Percentiles rank a stretch among this genome's conserved stretches.
phyloP scores from a whole-genome alignment of 371 early-diverging fungal genomes.

The Syncephalastrum racemosum region DNA sequence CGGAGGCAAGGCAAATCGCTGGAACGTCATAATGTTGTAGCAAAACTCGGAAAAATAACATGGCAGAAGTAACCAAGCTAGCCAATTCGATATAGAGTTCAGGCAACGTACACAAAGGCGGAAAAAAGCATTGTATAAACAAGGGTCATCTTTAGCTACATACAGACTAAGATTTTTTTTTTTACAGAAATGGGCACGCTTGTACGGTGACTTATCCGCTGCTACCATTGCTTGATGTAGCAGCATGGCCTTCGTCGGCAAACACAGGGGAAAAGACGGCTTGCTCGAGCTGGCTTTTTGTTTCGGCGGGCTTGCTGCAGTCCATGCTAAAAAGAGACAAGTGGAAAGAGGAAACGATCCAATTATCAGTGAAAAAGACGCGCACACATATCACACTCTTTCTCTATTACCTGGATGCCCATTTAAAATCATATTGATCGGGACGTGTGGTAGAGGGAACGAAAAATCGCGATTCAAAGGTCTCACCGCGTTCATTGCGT shows the following conservation, averaged over 20 bases:
- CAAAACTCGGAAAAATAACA: not conserved
- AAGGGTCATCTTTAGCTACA: constrained; percentile 3
- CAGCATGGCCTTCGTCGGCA: no score
- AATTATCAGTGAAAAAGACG: not conserved
- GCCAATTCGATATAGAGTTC: not conserved
- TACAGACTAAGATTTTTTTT: no score
- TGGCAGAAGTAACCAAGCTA: not conserved
- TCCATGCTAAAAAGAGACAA: constrained; percentile 5
- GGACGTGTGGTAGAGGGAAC: constrained; percentile 9
- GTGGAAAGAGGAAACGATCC: not conserved
- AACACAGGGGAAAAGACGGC: constrained; percentile 2
- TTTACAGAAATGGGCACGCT: no score
- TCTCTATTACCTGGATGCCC: constrained; percentile 7
- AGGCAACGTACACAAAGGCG: not conserved
- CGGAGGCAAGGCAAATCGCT: no score
- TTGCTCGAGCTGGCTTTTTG: constrained; percentile 2
- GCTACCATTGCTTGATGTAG: no score
- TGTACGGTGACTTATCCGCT: no score
- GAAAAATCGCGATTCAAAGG: constrained; percentile 58
- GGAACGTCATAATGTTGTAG: no score
- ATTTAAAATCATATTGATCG: constrained; percentile 12
- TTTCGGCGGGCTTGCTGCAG: constrained; percentile 5
- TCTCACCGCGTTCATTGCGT: constrained; percentile 50
- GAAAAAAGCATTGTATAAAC: not conserved
- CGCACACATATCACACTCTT: not conserved